Conservation (phyloP, 2,329 filamentous ascomycete species). For the Aureobasidium sp. region DNA sequence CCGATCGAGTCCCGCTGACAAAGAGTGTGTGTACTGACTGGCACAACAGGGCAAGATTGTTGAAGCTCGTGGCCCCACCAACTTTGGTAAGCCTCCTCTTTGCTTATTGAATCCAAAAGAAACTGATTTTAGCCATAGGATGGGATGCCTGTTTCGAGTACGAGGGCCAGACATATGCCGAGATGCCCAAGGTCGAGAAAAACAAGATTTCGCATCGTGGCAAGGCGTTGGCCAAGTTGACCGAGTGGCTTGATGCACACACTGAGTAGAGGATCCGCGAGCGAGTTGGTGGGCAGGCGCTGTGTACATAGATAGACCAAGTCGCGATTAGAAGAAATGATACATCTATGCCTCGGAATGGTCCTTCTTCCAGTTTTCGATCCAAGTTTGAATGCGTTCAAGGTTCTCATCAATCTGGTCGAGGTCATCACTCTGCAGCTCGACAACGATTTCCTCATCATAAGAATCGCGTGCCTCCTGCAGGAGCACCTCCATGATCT, state of each 20-base stretch:
- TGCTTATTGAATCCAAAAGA: background rate
- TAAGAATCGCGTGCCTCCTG: slow-evolving; percentile 86
- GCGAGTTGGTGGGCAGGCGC: background rate
- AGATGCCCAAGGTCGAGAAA: slow-evolving; percentile 84
- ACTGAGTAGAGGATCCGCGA: background rate
- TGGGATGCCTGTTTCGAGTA: slow-evolving; percentile 98
- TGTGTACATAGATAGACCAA: background rate
- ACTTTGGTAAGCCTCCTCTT: slow-evolving; percentile 60
- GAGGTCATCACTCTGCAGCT: slow-evolving; percentile 70
- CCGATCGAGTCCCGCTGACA: too few relatives aligned
- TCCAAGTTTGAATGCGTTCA: slow-evolving; percentile 73
- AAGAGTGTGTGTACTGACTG: slow-evolving; percentile 10
- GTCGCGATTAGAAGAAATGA: background rate
- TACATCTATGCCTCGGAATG: slow-evolving; percentile 28
- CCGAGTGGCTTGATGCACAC: slow-evolving; percentile 53
- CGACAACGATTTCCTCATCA: slow-evolving; percentile 78
- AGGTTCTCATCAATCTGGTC: slow-evolving; percentile 87
- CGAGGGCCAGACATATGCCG: slow-evolving; percentile 82
- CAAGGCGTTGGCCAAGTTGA: slow-evolving; percentile 79
- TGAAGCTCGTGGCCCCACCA: slow-evolving; percentile 64
- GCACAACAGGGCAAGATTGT: slow-evolving; percentile 65
- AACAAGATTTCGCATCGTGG: slow-evolving; percentile 89
- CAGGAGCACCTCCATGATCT: slow-evolving; percentile 93
- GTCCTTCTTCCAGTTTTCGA: slow-evolving; percentile 71
- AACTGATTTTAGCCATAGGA: slow-evolving; percentile 43